phyloP scores from a whole-genome alignment of 2,329 filamentous ascomycete species.

The Penicillium sp. region DNA sequence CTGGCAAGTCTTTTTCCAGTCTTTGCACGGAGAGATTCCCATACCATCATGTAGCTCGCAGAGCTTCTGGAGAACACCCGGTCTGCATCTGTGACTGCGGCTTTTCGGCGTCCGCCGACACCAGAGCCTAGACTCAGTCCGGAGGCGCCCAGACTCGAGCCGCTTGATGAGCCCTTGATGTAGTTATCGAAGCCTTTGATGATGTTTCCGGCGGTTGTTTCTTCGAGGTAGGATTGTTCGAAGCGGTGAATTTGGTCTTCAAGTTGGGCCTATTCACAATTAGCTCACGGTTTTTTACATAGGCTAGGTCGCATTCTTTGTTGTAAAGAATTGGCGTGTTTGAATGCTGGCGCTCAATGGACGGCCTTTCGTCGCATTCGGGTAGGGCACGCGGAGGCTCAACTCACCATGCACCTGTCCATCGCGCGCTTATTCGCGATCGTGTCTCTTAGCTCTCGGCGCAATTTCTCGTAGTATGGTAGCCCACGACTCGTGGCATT shows the following conservation, averaged over 20 bases:
- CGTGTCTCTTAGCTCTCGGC: constrained; percentile 64
- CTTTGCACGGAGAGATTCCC: background rate
- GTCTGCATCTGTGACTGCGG: constrained; percentile 45
- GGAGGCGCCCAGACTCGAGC: constrained; percentile 32
- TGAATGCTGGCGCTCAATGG: background rate
- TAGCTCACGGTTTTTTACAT: background rate
- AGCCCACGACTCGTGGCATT: constrained; percentile 42
- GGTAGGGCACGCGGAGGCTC: background rate
- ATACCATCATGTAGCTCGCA: constrained; percentile 47
- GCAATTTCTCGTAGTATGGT: constrained; percentile 72
- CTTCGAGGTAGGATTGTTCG: constrained; percentile 86
- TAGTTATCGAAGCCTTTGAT: constrained; percentile 98
- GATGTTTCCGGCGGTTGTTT: constrained; percentile 85
- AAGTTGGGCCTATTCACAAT: constrained; percentile 49
- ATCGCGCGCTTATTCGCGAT: constrained; percentile 64
- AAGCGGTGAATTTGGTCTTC: constrained; percentile 83
- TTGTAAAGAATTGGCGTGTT: background rate
- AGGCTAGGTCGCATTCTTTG: background rate
- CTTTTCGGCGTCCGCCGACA: constrained; percentile 40
- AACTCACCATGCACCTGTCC: constrained; percentile 58
- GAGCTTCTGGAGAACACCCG: constrained; percentile 50
- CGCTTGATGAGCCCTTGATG: constrained; percentile 78
- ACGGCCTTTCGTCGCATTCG: background rate
- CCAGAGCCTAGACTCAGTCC: constrained; percentile 32
- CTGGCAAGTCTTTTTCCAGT: background rate